phyloP scores from a whole-genome alignment of 768 basidiomycete species.

The Lentinula sp. region DNA sequence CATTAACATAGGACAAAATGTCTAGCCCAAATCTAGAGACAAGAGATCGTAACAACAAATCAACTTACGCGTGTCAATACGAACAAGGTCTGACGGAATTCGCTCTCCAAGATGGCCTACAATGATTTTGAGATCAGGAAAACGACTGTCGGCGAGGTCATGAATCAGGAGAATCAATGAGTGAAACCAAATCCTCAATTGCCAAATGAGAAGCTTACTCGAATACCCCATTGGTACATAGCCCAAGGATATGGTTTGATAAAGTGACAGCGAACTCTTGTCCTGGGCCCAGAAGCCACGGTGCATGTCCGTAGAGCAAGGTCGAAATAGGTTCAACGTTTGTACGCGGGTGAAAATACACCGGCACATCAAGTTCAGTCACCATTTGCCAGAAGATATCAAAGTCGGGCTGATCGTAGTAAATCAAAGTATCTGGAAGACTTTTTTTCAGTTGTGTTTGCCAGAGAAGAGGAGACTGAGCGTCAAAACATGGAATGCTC shows the following conservation, averaged over 20 bases:
- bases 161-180: not conserved
- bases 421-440: constrained; percentile 2
- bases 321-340: not conserved
- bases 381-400: constrained; percentile 7
- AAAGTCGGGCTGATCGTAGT: constrained; percentile 5
- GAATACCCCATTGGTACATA: constrained; percentile 33
- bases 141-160: constrained; percentile 25
- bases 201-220: constrained; percentile 6
- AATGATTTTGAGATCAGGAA: constrained; percentile 33
- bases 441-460: not conserved
- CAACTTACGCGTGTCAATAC: constrained; percentile 31
- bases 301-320: constrained; percentile 19
- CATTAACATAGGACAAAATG: no score
- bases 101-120: constrained; percentile 39
- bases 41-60: no score
- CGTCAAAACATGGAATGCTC: not conserved
- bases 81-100: constrained; percentile 33
- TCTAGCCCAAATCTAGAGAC: no score
- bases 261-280: constrained; percentile 34
- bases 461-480: not conserved
- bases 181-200: no score
- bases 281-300: constrained; percentile 23
- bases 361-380: constrained; percentile 1
- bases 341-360: constrained; percentile 3
- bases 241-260: constrained; percentile 32